phyloP scores from a whole-genome alignment of 164 flowering plant species.

The Chloranthus sessilifolius region DNA sequence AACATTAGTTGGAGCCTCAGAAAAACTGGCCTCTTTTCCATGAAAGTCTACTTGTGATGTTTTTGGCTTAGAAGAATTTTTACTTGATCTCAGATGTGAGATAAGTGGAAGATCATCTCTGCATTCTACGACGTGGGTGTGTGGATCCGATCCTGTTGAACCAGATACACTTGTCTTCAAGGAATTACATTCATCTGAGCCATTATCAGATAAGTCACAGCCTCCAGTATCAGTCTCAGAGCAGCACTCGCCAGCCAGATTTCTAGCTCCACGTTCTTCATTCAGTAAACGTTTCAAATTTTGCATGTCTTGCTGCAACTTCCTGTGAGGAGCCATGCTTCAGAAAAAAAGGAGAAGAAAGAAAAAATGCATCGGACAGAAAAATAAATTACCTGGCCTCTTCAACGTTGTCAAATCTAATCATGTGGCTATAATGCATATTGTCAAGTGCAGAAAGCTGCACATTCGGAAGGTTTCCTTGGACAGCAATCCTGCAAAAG shows the following conservation, averaged over 20 bases:
- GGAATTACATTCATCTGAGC: conserved; percentile 30
- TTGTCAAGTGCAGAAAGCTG: conserved; percentile 88
- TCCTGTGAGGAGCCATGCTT: conserved; percentile 39
- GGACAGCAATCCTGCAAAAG: conserved; percentile 65
- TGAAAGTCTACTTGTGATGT: conserved; percentile 7
- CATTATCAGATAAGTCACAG: conserved; percentile 28
- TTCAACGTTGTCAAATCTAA: conserved; percentile 82
- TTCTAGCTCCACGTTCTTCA: conserved; percentile 22
- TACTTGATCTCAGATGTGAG: conserved; percentile 32
- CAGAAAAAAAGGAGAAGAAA: too few species aligned
- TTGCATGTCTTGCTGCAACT: conserved; percentile 50
- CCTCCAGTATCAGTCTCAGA: conserved; percentile 83
- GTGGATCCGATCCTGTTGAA: conserved; percentile 17
- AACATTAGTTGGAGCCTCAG: conserved; percentile 16
- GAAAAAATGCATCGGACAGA: too few species aligned
- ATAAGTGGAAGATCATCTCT: conserved; percentile 51
- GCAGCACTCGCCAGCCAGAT: conserved; percentile 39
- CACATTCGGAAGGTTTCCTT: conserved; percentile 51
- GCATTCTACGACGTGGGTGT: conserved; percentile 24
- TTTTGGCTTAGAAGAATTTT: conserved; percentile 23
- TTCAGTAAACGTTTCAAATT: conserved; percentile 35
- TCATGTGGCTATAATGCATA: conserved; percentile 95
- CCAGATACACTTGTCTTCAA: conserved; percentile 20
- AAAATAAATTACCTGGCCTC: conserved; percentile 77
- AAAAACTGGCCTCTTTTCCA: conserved; percentile 8